phyloP scores from a whole-genome alignment of 179 eudicot genomes.

The Silene vulgaris region DNA sequence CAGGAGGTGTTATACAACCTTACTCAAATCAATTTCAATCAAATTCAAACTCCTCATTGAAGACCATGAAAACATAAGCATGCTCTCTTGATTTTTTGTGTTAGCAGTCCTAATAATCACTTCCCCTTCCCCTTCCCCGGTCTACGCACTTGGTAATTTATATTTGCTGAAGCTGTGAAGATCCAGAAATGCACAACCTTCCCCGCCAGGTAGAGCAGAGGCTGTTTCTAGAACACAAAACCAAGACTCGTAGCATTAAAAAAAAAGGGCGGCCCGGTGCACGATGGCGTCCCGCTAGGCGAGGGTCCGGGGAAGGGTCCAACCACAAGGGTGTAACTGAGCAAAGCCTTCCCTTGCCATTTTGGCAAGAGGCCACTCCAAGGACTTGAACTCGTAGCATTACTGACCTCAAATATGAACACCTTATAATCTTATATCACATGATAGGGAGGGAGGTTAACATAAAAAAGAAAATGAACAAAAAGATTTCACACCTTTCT shows the following conservation, averaged over 20 bases:
- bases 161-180: not conserved
- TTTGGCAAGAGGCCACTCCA: no score
- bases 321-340: no score
- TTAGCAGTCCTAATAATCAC: not conserved
- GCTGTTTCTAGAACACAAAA: not conserved
- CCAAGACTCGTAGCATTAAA: not conserved
- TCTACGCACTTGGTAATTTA: no score
- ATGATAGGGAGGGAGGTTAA: no score
- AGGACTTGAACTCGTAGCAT: not conserved
- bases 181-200: not conserved
- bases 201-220: not conserved
- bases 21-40: not conserved
- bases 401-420: not conserved
- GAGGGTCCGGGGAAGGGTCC: no score
- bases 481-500: constrained; percentile 58
- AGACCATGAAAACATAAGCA: not conserved
- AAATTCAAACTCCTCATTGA: not conserved
- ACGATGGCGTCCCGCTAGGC: no score
- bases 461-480: not conserved
- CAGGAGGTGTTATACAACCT: not conserved
- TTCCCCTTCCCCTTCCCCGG: no score
- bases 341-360: no score
- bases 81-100: not conserved
- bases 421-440: not conserved
- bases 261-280: no score